A percentile compares a stretch with the other conserved stretches of the same genome.
Conservation (phyloP, 805 yeast species). For the Yarrowia hollandica region DNA sequence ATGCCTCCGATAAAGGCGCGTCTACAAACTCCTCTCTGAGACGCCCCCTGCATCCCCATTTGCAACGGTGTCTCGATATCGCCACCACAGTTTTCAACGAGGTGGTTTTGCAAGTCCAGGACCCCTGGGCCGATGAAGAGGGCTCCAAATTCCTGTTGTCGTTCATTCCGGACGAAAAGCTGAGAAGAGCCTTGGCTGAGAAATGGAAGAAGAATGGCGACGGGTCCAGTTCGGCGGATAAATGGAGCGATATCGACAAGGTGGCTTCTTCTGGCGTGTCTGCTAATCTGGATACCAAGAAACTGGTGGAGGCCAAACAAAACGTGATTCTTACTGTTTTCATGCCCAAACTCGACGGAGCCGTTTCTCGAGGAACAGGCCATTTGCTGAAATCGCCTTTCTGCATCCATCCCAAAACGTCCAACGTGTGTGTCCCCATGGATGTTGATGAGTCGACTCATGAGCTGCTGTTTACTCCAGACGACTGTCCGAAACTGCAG, state of each 20-base stretch:
- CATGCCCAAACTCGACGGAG: slow-evolving; percentile 91
- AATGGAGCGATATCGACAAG: slow-evolving; percentile 72
- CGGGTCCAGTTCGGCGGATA: slow-evolving; percentile 53
- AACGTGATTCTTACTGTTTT: slow-evolving; percentile 76
- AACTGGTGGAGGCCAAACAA: slow-evolving; percentile 68
- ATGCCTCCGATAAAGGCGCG: slow-evolving; percentile 51
- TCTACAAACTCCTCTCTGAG: slow-evolving; percentile 47
- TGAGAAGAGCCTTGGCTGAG: slow-evolving; percentile 49
- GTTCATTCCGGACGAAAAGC: slow-evolving; percentile 59
- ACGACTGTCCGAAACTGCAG: slow-evolving; percentile 73
- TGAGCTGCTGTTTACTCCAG: slow-evolving; percentile 64
- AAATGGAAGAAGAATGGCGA: slow-evolving; percentile 60
- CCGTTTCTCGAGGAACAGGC: slow-evolving; percentile 84
- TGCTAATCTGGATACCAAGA: slow-evolving; percentile 46
- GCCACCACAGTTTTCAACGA: slow-evolving; percentile 63
- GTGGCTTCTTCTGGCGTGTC: slow-evolving; percentile 47
- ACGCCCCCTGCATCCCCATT: slow-evolving; percentile 88
- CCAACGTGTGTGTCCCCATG: slow-evolving; percentile 88
- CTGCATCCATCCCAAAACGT: slow-evolving; percentile 95
- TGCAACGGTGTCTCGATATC: slow-evolving; percentile 67
- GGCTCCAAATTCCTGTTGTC: slow-evolving; percentile 59
- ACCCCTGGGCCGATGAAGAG: slow-evolving; percentile 71
- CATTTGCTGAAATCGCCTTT: slow-evolving; percentile 95
- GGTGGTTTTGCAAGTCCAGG: slow-evolving; percentile 74
- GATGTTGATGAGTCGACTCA: slow-evolving; percentile 39